Evolutionary conservation across 371 early-diverging fungal species (phyloP).

Genomic region (Actinomucor elegans): DNA sequence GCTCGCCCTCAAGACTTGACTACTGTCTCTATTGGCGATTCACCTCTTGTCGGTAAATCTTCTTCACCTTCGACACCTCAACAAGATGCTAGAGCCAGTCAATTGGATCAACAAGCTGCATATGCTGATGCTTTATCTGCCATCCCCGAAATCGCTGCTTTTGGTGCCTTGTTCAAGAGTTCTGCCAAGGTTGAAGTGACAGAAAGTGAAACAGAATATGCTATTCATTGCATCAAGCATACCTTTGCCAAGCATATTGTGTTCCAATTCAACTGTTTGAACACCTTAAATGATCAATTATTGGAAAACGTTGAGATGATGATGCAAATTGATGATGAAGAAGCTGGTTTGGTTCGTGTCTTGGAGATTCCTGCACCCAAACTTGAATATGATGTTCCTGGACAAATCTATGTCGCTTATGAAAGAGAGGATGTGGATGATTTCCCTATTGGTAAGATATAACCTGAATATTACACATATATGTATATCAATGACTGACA

Average conservation of each 20-base stretch:
- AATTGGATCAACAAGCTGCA: constrained; percentile 62
- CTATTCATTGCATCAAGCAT: constrained; percentile 90
- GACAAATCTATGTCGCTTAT: constrained; percentile 83
- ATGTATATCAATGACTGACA: background rate
- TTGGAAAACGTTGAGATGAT: constrained; percentile 88
- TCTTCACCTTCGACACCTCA: constrained; percentile 10
- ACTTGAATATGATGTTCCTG: constrained; percentile 79
- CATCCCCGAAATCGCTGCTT: constrained; percentile 80
- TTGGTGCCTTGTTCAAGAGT: constrained; percentile 86
- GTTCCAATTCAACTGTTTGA: constrained; percentile 94
- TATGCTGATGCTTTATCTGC: constrained; percentile 77
- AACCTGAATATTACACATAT: background rate
- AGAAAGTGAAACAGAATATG: constrained; percentile 96
- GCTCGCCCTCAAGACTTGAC: constrained; percentile 32
- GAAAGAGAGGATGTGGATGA: constrained; percentile 59
- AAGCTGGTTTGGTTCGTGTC: constrained; percentile 56
- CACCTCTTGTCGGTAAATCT: constrained; percentile 26
- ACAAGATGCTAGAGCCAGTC: background rate
- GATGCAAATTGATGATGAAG: constrained; percentile 78
- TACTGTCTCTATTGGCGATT: constrained; percentile 23
- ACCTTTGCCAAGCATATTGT: constrained; percentile 88
- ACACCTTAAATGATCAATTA: constrained; percentile 91
- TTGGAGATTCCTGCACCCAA: constrained; percentile 67
- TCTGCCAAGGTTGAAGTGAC: constrained; percentile 79
- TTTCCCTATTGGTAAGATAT: constrained; percentile 49